A percentile compares a stretch with the other conserved stretches of the same genome.
phyloP scores from a whole-genome alignment of 306 rosid genomes.

The Quercus mongolica region DNA sequence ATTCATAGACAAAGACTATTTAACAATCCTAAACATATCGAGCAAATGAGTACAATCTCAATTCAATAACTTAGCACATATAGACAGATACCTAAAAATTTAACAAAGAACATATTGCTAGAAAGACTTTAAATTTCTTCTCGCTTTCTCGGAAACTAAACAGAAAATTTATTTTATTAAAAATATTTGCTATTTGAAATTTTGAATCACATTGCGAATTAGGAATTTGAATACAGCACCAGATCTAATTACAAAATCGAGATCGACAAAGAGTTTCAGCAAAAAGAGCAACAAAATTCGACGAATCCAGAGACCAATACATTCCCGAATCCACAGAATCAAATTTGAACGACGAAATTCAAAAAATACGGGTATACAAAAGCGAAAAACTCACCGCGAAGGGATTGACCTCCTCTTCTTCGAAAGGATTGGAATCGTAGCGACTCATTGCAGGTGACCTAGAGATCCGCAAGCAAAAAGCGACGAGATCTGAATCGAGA shows the following conservation, averaged over 20 bases:
- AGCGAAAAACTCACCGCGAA: slow-evolving; percentile 51
- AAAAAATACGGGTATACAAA: background rate
- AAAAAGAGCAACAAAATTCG: background rate
- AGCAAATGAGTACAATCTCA: background rate
- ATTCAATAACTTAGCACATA: too few relatives aligned
- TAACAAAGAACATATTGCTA: background rate
- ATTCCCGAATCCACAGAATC: background rate
- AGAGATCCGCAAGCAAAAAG: slow-evolving; percentile 20
- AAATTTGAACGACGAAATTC: background rate
- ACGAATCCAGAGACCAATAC: background rate
- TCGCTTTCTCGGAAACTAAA: background rate
- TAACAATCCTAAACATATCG: background rate
- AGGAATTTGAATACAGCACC: background rate
- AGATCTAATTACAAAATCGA: slow-evolving; percentile 19
- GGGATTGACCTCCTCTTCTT: slow-evolving; percentile 67
- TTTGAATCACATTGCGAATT: slow-evolving; percentile 15
- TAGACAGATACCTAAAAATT: too few relatives aligned
- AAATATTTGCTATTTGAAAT: background rate
- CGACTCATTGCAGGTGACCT: slow-evolving; percentile 50
- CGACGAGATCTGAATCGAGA: slow-evolving; percentile 9
- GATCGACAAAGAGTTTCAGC: slow-evolving; percentile 3
- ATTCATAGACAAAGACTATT: background rate
- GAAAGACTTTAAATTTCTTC: background rate
- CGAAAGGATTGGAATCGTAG: slow-evolving; percentile 74
- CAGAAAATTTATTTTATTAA: background rate